These are phyloP conservation scores for Phytophthora ohioensis DNA, from an alignment of 352 stramenopile genomes.

Conservation along the genomic window DNA sequence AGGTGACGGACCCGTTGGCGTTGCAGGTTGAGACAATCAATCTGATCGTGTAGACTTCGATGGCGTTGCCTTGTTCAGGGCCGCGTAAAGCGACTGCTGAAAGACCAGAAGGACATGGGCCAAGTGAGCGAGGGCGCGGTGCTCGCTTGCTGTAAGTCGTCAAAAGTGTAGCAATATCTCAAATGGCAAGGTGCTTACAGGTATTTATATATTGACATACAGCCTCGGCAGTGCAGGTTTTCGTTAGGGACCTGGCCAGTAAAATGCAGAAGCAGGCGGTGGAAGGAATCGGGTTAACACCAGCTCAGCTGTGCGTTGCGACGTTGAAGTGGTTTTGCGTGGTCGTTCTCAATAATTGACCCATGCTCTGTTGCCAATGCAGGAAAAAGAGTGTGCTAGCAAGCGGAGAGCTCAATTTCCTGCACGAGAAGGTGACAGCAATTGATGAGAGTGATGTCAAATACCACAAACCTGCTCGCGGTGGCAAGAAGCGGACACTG, in stretches of 20 bases:
- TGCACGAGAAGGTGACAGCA: constrained; percentile 57
- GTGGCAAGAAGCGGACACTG: constrained; percentile 38
- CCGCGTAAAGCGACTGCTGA: constrained; percentile 73
- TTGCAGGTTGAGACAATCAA: background rate
- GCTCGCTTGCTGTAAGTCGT: constrained; percentile 50
- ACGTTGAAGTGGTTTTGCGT: constrained; percentile 5
- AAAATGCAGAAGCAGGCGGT: constrained; percentile 49
- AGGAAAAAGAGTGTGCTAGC: constrained; percentile 69
- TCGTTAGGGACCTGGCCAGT: constrained; percentile 63
- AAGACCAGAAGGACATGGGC: constrained; percentile 77
- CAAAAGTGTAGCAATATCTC: constrained; percentile 7
- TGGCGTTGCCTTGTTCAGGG: constrained; percentile 29
- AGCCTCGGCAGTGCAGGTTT: constrained; percentile 68
- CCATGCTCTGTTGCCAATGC: background rate
- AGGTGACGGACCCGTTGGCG: constrained; percentile 41
- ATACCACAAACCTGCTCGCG: constrained; percentile 53
- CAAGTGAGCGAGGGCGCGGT: constrained; percentile 66
- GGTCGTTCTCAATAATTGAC: constrained; percentile 4
- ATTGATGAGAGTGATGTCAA: constrained; percentile 74
- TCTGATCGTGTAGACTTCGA: constrained; percentile 5
- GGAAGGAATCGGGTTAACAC: constrained; percentile 45
- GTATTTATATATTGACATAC: background rate
- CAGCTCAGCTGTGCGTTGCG: constrained; percentile 66
- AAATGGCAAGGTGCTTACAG: background rate
- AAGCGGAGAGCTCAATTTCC: constrained; percentile 54